Evolutionary conservation across 2,329 filamentous ascomycete genomes (phyloP).

Genomic region (Fusarium luffae): DNA sequence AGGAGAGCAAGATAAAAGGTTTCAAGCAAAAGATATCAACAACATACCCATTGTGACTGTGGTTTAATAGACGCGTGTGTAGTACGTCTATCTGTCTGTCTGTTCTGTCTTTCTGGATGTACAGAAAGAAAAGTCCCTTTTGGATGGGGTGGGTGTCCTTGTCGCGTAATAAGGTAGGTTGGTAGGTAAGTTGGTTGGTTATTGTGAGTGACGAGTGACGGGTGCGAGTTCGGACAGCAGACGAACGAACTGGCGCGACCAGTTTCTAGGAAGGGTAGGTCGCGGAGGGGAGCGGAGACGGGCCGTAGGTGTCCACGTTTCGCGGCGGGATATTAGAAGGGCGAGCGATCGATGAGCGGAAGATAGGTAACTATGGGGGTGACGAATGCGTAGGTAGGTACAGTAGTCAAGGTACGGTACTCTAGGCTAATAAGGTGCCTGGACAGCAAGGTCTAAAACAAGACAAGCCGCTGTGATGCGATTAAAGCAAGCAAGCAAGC

Average conservation of each 20-base stretch:
- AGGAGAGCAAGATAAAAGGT: neutral
- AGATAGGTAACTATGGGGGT: conserved; percentile 43
- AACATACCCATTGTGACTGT: conserved; percentile 47
- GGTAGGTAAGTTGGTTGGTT: conserved; percentile 24
- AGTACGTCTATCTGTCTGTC: conserved; percentile 17
- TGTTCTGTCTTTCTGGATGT: conserved; percentile 17
- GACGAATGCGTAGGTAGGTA: conserved; percentile 11
- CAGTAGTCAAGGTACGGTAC: neutral
- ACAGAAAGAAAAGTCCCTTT: conserved; percentile 42
- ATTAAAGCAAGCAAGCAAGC: conserved; percentile 48
- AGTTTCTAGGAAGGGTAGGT: conserved; percentile 41
- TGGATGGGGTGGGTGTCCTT: conserved; percentile 42
- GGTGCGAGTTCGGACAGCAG: conserved; percentile 37
- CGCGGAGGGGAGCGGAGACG: conserved; percentile 44
- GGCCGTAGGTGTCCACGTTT: conserved; percentile 44
- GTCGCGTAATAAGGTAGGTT: conserved; percentile 40
- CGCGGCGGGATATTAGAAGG: conserved; percentile 32
- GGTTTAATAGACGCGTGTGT: conserved; percentile 32
- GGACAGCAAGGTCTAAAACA: conserved; percentile 31
- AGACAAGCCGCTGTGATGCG: conserved; percentile 48
- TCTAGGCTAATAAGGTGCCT: conserved; percentile 4
- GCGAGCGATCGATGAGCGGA: conserved; percentile 23
- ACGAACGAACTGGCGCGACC: conserved; percentile 35
- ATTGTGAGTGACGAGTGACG: conserved; percentile 40
- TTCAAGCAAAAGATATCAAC: conserved; percentile 41